Conservation (phyloP, 441 rosid genomes). For the Populus hybrid region DNA sequence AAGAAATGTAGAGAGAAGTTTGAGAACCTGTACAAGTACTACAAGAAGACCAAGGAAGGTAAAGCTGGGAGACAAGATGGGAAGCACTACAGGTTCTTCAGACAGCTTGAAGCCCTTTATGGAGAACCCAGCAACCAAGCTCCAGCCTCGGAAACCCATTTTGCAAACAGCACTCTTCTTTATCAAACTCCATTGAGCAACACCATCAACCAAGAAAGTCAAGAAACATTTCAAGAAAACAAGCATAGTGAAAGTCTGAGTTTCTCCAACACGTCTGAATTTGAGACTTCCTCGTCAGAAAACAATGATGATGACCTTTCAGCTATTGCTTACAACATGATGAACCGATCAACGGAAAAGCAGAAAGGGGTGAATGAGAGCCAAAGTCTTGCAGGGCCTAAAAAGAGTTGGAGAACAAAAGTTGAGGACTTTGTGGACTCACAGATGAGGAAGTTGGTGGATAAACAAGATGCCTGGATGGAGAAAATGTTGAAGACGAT, state of each 20-base stretch:
- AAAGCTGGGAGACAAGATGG: constrained; percentile 68
- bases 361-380: constrained; percentile 25
- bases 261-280: constrained; percentile 45
- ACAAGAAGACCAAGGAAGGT: constrained; percentile 66
- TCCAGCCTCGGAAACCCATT: constrained; percentile 30
- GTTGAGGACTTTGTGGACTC: constrained; percentile 45
- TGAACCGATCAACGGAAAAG: constrained; percentile 28
- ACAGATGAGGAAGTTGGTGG: constrained; percentile 41
- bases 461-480: constrained; percentile 58
- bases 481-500: constrained; percentile 50
- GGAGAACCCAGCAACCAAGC: constrained; percentile 34
- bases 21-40: constrained; percentile 61
- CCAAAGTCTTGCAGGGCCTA: constrained; percentile 19
- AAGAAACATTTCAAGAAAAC: constrained; percentile 29
- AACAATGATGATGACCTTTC: constrained; percentile 40
- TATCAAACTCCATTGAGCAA: constrained; percentile 16
- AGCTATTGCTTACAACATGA: constrained; percentile 37
- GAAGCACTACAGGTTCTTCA: constrained; percentile 61
- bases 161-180: constrained; percentile 19
- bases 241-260: constrained; percentile 40
- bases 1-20: constrained; percentile 66
- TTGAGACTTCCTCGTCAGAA: constrained; percentile 45
- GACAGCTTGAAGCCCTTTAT: constrained; percentile 65
- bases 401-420: constrained; percentile 38
- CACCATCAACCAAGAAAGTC: constrained; percentile 23